phyloP scores from a whole-genome alignment of 129 eudicot genomes.

The Chrysanthemum seticuspe region DNA sequence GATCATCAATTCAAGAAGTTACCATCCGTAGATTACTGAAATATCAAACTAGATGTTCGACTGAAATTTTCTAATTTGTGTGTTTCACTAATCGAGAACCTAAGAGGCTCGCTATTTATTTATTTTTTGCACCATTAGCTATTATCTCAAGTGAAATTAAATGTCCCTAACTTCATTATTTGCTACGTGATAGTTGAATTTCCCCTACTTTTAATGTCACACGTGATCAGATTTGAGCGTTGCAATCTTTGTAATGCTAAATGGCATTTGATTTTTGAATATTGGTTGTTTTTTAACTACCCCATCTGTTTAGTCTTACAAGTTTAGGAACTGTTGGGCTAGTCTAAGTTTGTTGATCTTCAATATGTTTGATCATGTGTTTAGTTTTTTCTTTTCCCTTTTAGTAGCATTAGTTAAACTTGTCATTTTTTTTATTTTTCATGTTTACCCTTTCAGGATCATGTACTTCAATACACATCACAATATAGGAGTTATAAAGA shows the following conservation, averaged over 20 bases:
- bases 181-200: background rate
- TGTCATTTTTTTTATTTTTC: constrained; percentile 2
- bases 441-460: constrained; percentile 56
- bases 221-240: background rate
- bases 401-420: constrained; percentile 7
- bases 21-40: background rate
- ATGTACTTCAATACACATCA: constrained; percentile 45
- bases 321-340: background rate
- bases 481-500: constrained; percentile 64
- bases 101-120: too few species aligned
- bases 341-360: background rate
- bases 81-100: too few species aligned
- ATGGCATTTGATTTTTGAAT: too few species aligned
- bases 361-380: background rate
- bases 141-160: background rate
- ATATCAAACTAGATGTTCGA: background rate
- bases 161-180: background rate
- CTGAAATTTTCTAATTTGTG: too few species aligned
- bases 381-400: background rate
- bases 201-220: background rate
- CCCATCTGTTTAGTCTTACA: background rate
- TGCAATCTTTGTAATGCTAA: too few species aligned
- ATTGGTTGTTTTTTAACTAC: too few species aligned
- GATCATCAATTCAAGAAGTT: background rate
- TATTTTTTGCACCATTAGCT: too few species aligned